Conservation (phyloP, 2,329 filamentous ascomycete genomes). For the Paecilomyces sp. region DNA sequence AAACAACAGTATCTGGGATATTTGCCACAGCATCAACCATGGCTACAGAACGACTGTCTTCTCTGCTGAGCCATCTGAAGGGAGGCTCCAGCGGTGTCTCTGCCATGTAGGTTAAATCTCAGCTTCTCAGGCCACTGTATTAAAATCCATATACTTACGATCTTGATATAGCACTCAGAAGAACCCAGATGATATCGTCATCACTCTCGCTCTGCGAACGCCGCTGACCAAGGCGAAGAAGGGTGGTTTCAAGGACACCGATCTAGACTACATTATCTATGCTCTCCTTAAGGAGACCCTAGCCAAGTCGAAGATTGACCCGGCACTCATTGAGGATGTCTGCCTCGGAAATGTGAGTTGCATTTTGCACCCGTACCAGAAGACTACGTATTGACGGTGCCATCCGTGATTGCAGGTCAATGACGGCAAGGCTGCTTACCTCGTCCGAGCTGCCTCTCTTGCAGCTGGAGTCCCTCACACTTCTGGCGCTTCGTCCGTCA, state of each 20-base stretch:
- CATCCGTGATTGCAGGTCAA: slow-evolving; percentile 50
- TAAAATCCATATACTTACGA: slow-evolving; percentile 8
- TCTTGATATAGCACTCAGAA: slow-evolving; percentile 63
- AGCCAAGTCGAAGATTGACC: slow-evolving; percentile 68
- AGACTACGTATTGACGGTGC: slow-evolving; percentile 12
- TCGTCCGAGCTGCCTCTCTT: slow-evolving; percentile 78
- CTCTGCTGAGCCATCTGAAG: slow-evolving; percentile 74
- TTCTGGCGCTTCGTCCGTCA: slow-evolving; percentile 69
- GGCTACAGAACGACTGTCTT: slow-evolving; percentile 79
- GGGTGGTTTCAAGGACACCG: slow-evolving; percentile 92
- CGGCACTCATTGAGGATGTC: slow-evolving; percentile 78
- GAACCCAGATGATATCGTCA: slow-evolving; percentile 93
- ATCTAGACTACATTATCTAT: slow-evolving; percentile 78
- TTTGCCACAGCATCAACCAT: slow-evolving; percentile 37
- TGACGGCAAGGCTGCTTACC: slow-evolving; percentile 82
- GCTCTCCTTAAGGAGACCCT: slow-evolving; percentile 71
- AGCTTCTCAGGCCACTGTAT: background rate
- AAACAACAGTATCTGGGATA: background rate
- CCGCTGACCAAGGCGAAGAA: slow-evolving; percentile 83
- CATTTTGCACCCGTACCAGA: slow-evolving; percentile 6
- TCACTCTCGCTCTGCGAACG: slow-evolving; percentile 84
- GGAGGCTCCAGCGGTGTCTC: slow-evolving; percentile 64
- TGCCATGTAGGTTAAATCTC: slow-evolving; percentile 60
- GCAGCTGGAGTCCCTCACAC: slow-evolving; percentile 94
- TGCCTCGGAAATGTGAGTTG: slow-evolving; percentile 76